Evolutionary conservation across 306 rosid genomes (phyloP), one percentile per base, ranked within the genome.

Genomic region (Bauhinia variegata): DNA sequence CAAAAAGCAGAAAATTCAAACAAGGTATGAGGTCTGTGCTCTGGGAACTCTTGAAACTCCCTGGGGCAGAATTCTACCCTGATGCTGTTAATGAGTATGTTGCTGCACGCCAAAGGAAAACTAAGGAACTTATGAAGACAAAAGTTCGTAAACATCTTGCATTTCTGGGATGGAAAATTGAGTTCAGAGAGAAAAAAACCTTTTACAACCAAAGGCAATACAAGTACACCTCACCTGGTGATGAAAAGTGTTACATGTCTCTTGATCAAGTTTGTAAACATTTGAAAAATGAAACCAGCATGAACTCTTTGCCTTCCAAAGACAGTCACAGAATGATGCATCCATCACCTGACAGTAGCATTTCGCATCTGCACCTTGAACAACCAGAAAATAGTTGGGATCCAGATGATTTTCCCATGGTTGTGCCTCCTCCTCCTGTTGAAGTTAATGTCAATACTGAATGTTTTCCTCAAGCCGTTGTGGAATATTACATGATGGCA

Each of bases 121-220:
- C 4, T 5, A 31, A 0, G 49, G 9, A 16, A 57, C 30, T 38
- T 36, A 28, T 63, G 51, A 38, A 3, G 23, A 63, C 65, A 13
- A 47, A 74, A 58, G 67, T 70, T 36, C 65, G 31, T 55, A 79
- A 77, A 57, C 92, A 89, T 82, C 82, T 89, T 79, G 68, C 42
- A n/a, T 74, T 68, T 70, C 77, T 84, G 58, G 96, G 96, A 54
- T 89, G 96, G 95, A 66, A 83, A 76, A 75, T 87, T 69, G 86
- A 87, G 31, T 69, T 57, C 41, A 54, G 57, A 23, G 0, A n/a
- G 36, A 56, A 11, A 36, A 31, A 4, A 23, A 23, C 28, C 28
- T 2, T 23, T 2, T 18, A 15, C 52, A 60, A 49, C 69, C 9
- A 9, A 3, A 52, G 7, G 11, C 33, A 75, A 47, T 79, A 42